Conservation (phyloP, 352 stramenopile genomes). For the Globisporangium takayamanum region DNA sequence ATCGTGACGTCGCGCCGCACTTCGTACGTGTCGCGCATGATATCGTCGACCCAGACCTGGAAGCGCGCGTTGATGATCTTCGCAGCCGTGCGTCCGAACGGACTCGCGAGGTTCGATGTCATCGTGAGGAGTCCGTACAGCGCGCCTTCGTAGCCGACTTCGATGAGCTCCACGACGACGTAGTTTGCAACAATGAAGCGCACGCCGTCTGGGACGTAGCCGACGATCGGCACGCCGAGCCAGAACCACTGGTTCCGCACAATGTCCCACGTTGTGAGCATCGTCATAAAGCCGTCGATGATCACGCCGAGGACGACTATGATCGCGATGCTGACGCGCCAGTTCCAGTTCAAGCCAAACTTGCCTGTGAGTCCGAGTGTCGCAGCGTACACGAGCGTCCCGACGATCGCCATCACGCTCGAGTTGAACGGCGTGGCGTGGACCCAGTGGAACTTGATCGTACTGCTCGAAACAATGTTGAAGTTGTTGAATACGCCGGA, state of each 20-base stretch:
- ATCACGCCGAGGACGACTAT: conserved; percentile 16
- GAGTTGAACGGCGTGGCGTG: conserved; percentile 50
- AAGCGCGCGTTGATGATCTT: conserved; percentile 52
- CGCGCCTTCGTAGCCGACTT: conserved; percentile 41
- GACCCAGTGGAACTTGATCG: conserved; percentile 49
- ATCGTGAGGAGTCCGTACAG: conserved; percentile 53
- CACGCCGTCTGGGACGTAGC: conserved; percentile 40
- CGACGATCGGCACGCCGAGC: conserved; percentile 43
- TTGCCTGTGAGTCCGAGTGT: conserved; percentile 36
- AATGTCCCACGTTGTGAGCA: conserved; percentile 48
- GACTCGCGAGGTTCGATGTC: conserved; percentile 38
- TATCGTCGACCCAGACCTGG: conserved; percentile 42
- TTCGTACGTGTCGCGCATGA: conserved; percentile 32
- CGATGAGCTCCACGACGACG: conserved; percentile 51
- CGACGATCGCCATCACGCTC: conserved; percentile 42
- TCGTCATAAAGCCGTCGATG: conserved; percentile 39
- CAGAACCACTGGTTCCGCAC: conserved; percentile 62
- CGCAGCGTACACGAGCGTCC: conserved; percentile 30
- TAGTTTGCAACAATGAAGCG: conserved; percentile 60
- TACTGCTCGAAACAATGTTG: conserved; percentile 42
- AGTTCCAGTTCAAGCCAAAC: conserved; percentile 53
- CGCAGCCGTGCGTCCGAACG: conserved; percentile 35
- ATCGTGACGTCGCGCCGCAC: conserved; percentile 53
- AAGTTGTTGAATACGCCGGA: conserved; percentile 51
- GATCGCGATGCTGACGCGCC: conserved; percentile 39